A percentile compares a stretch with the other conserved stretches of the same genome.
Evolutionary conservation across 164 flowering plant genomes (phyloP).

Genomic region (Vitis rupestris): DNA sequence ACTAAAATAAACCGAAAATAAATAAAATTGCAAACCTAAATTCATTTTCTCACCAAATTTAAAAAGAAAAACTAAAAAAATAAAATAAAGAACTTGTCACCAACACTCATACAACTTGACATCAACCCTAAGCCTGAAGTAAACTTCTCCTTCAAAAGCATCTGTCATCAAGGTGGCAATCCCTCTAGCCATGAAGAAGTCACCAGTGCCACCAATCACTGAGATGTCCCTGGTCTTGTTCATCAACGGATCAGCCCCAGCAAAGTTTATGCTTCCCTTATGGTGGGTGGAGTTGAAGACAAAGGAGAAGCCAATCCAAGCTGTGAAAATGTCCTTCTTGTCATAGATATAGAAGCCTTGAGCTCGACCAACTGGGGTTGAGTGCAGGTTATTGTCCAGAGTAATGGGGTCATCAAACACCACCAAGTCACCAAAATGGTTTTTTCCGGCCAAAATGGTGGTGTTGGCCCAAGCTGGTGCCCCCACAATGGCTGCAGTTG

Average conservation of each 20-base stretch:
- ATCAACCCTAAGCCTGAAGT: slow-evolving; percentile 36
- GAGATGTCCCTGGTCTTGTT: slow-evolving; percentile 34
- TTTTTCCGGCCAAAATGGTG: slow-evolving; percentile 40
- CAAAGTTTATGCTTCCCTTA: slow-evolving; percentile 34
- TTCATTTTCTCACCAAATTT: too few relatives aligned
- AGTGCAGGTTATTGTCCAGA: slow-evolving; percentile 30
- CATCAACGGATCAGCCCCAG: slow-evolving; percentile 36
- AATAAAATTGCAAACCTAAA: too few relatives aligned
- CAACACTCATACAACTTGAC: slow-evolving; percentile 45
- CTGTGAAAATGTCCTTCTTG: slow-evolving; percentile 27
- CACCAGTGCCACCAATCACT: slow-evolving; percentile 44
- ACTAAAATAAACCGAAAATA: too few relatives aligned
- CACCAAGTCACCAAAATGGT: slow-evolving; percentile 32
- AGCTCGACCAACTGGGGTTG: slow-evolving; percentile 32
- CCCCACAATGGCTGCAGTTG: slow-evolving; percentile 65
- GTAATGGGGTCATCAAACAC: slow-evolving; percentile 42
- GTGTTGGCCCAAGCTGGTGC: slow-evolving; percentile 62
- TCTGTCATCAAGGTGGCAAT: slow-evolving; percentile 29
- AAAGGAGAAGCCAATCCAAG: slow-evolving; percentile 37
- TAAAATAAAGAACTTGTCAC: neutral
- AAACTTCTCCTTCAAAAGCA: slow-evolving; percentile 16
- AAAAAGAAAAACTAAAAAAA: too few relatives aligned
- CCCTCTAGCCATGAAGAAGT: slow-evolving; percentile 48
- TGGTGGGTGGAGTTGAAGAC: slow-evolving; percentile 37
- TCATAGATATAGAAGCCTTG: slow-evolving; percentile 45